Evolutionary conservation across 495 filamentous ascomycete genomes (phyloP).

Genomic region (Aspergillus haitiensis): DNA sequence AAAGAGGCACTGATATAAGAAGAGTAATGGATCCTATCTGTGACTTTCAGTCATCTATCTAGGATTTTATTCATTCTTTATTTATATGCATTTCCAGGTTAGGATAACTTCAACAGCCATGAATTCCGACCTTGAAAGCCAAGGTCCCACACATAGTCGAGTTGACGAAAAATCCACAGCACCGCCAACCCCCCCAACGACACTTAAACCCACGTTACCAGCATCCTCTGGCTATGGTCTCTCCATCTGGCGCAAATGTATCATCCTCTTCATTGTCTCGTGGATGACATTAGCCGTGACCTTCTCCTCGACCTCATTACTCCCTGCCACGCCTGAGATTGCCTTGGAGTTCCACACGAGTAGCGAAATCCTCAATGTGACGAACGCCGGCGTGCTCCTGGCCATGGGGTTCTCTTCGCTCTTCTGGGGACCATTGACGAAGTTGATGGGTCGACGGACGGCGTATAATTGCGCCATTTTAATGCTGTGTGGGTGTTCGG

Average conservation of each 20-base stretch:
- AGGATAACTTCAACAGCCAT: neutral
- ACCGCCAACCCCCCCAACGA: neutral
- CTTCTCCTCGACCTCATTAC: conserved; percentile 44
- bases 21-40: neutral
- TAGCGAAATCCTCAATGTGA: conserved; percentile 41
- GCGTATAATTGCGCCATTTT: conserved; percentile 43
- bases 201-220: conserved; percentile 1
- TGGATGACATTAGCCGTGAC: conserved; percentile 48
- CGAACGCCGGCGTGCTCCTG: conserved; percentile 53
- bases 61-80: too few relatives aligned
- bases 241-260: conserved; percentile 42
- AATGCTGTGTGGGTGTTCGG: conserved; percentile 38
- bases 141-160: neutral
- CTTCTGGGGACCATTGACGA: conserved; percentile 52
- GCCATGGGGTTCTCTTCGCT: conserved; percentile 58
- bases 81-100: neutral
- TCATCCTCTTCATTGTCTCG: conserved; percentile 45
- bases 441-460: conserved; percentile 36
- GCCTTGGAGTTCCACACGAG: conserved; percentile 40
- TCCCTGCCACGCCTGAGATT: conserved; percentile 46
- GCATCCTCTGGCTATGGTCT: conserved; percentile 27
- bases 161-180: neutral
- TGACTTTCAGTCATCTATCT: too few relatives aligned
- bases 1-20: neutral
- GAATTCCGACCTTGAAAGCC: neutral